Percentiles rank a stretch among this genome's conserved stretches.
These are phyloP conservation scores for Spirogloea muscicola DNA, from an alignment of 139 green algal species.

Conservation along the genomic window DNA sequence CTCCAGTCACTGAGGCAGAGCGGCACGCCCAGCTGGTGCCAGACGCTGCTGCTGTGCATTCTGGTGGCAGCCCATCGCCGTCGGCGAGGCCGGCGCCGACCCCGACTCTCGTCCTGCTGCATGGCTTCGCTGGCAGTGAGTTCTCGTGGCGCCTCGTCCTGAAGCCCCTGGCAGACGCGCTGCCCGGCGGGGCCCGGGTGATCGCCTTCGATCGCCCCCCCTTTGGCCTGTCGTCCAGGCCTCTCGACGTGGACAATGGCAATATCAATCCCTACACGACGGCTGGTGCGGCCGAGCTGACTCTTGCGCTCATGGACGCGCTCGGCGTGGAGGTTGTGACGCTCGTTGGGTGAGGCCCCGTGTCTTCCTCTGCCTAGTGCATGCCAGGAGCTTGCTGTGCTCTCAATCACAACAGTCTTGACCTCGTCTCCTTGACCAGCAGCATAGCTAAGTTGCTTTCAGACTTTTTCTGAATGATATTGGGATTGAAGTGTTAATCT, in stretches of 20 bases:
- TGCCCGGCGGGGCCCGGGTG: constrained; percentile 40
- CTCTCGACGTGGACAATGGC: constrained; percentile 50
- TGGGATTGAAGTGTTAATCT: too few relatives aligned
- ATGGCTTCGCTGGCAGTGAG: constrained; percentile 62
- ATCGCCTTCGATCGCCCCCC: constrained; percentile 67
- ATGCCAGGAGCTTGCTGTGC: too few relatives aligned
- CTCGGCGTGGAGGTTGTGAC: constrained; percentile 9
- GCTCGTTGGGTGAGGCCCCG: constrained; percentile 9
- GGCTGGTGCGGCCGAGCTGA: constrained; percentile 29
- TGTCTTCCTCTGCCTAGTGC: too few relatives aligned
- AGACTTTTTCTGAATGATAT: too few relatives aligned
- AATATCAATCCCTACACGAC: constrained; percentile 58
- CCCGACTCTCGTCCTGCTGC: constrained; percentile 59
- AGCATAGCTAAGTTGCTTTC: too few relatives aligned
- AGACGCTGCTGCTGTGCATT: too few relatives aligned
- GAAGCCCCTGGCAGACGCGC: constrained; percentile 27
- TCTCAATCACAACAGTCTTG: too few relatives aligned
- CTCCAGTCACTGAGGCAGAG: too few relatives aligned
- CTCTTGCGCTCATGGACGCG: constrained; percentile 36
- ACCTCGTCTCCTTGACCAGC: too few relatives aligned
- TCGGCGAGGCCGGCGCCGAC: too few relatives aligned
- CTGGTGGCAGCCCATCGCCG: too few relatives aligned
- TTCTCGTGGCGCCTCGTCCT: constrained; percentile 51
- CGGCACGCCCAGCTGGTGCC: too few relatives aligned
- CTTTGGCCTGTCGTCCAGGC: constrained; percentile 61